Evolutionary conservation across 2,329 filamentous ascomycete species (phyloP), one percentile per base, ranked within the genome.

Genomic region (Calonectria multiphialidica): DNA sequence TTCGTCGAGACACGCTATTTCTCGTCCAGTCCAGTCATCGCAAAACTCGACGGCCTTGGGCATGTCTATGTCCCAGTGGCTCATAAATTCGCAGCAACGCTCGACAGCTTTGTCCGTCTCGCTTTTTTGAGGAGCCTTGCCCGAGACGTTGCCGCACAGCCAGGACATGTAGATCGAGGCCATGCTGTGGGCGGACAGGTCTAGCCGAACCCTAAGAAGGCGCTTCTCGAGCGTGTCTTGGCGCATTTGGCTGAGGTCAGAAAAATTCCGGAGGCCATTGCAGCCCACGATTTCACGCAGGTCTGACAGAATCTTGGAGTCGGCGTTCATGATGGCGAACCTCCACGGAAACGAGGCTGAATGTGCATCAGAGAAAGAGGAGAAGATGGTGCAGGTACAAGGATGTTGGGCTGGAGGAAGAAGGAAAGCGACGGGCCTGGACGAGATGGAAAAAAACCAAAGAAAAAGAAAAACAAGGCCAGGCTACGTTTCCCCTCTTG

Each of bases 111-210:
- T 30, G 8, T 37, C 35, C 0, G 5, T 7, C 23, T 49, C 30
- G 7, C 15, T 53, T 21, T 15, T 30, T 21, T 21, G 10, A 15
- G 23, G 23, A 6, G 21, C 13, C 49, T 10, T 10, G 5, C 8
- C 15, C 25, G 15, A 16, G 16, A 21, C 62, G 25, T 76, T 75
- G n/a, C 77, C 73, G n/a, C 74, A 66, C 9, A 83, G 73, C 82
- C 82, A 83, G 3, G 71, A 64, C 10, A 74, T 71, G 45, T 78
- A 81, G 35, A 82, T 76, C 7, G 75, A 77, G 1, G 73, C 75
- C n/a, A 77, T 74, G 50, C 65, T 76, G 10, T 23, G n/a, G 7
- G 42, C 2, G 1, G 71, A 40, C 15, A 81, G 75, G 2, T 45
- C 55, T 3, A 44, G n/a, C 8, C 42, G 45, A 12, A 67, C 75